Base-by-base conservation (phyloP, 2,329 filamentous ascomycete genomes). In the Ascochyta rabiei region DNA sequence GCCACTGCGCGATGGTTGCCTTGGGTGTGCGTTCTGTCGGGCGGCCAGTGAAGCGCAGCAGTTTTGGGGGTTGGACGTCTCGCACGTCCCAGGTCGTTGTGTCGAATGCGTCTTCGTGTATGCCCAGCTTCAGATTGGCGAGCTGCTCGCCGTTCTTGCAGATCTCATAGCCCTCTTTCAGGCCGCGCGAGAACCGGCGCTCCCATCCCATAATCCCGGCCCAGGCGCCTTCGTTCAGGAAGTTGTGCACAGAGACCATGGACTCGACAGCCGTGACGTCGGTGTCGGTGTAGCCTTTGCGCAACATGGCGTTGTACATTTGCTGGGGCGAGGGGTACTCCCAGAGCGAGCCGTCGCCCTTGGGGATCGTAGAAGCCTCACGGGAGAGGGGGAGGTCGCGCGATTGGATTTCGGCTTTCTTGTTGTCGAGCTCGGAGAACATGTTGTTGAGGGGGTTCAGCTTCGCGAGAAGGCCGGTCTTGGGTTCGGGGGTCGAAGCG, bases 241-340 rank as follows among this genome's bases (percentile, higher is more conserved):
- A 98, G 77, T 99, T 99, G 81, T 99, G 95, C 10, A 98, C 91
- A 0, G 91, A 89, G 6, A 99, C 95, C 95, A 99, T 99, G 70
- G 89, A 88, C 77, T 97, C 93, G 13, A 99, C 93, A 3, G 93
- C 92, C 18, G 93, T 95, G 49, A 91, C 85, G 51, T 96, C 93
- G 0, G 95, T 98, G 73, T 98, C 93, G 0, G 89, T 92, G 77
- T 97, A 95, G 54, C 95, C 95, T 77, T 99, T 99, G 61, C 95
- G 89, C 58, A 98, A 80, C 78, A 99, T 89, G 7, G 95, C 95
- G 71, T 99, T 98, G 82, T 98, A 99, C 95, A 99, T 99, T 77
- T 99, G 95, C 79, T 99, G 95, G 0, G 95, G 93, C 0, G 92
- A 97, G 0, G 95, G 95, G 73, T 99, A 99, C 76, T 98, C 95